phyloP scores from a whole-genome alignment of 805 yeast species.

The Wickerhamiella nectarea region DNA sequence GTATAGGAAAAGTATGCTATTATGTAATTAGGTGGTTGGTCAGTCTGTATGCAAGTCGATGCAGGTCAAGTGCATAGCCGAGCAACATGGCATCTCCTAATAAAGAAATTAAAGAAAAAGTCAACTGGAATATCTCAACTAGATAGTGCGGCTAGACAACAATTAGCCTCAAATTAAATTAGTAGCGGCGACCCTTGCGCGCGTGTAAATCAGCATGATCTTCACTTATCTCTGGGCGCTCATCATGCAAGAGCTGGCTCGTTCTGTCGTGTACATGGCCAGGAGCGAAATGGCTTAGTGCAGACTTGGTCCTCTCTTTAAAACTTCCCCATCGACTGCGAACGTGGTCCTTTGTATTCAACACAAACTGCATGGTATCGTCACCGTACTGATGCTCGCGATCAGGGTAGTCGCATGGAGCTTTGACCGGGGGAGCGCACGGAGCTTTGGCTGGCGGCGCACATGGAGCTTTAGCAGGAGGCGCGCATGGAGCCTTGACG shows the following conservation, averaged over 20 bases:
- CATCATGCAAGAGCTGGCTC: conserved; percentile 6
- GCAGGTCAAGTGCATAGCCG: too few relatives aligned
- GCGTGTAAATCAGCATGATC: conserved; percentile 6
- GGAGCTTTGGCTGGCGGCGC: conserved; percentile 1
- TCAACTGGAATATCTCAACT: background rate
- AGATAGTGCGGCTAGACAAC: background rate
- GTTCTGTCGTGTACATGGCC: conserved; percentile 4
- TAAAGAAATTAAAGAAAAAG: too few relatives aligned
- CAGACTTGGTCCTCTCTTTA: conserved; percentile 4
- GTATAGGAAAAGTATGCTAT: too few relatives aligned
- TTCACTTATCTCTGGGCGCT: conserved; percentile 7
- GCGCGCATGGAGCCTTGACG: background rate
- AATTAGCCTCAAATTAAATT: background rate
- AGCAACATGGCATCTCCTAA: too few relatives aligned
- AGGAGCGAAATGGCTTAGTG: conserved; percentile 4
- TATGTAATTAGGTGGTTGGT: too few relatives aligned
- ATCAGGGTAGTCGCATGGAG: background rate
- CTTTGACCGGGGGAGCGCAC: conserved; percentile 1
- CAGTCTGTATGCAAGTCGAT: too few relatives aligned
- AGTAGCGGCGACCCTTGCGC: background rate
- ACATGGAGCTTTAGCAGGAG: background rate
- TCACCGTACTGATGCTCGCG: conserved; percentile 10
- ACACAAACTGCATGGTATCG: conserved; percentile 3
- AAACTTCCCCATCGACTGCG: background rate
- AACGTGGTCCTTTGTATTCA: conserved; percentile 7